Evolutionary conservation across 441 rosid species (phyloP), one percentile per base, ranked within the genome.

Genomic region (Arabidopsis lyrata): DNA sequence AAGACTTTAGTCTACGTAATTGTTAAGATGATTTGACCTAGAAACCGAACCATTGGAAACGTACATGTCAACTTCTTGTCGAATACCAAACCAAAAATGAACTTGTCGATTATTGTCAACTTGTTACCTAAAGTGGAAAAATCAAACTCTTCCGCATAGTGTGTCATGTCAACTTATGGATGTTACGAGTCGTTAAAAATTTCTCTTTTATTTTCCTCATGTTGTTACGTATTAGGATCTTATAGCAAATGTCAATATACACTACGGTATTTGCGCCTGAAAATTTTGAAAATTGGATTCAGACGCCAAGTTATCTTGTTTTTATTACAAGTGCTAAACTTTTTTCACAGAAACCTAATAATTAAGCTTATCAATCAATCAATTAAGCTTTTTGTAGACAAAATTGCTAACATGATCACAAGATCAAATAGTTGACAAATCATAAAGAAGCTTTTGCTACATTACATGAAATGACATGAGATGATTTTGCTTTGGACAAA

Each of bases 401-500:
- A 52, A 24, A 42, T 34, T 42, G 74, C 38, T 52, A 45, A 54
- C 63, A 66, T 16, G 63, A 67, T 75, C 63, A 0, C 24, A 53
- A 54, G 68, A 75, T 52, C 39, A 75, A 62, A 75, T 50, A 68
- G 73, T 66, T 66, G 62, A 60, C 49, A 67, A 62, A 41, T 53
- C 15, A 62, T 58, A 75, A 75, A 75, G 74, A 68, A 45, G 65
- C 50, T 54, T 69, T 24, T 69, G 39, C 14, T 36, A 48, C 55
- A 68, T 44, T 68, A 63, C 75, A 75, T 63, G 75, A 76, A 29
- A 55, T 63, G 79, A 76, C 75, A 70, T 76, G 75, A 76, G 72
- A 29, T 70, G 79, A 76, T 62, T 62, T 36, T 57, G 55, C 48
- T 11, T 70, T 4, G 5, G 80, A 77, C 80, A 77, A 77, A 77